These are phyloP conservation scores for Orbilia javanica DNA, from an alignment of 2,329 filamentous ascomycete species.

Conservation along the genomic window DNA sequence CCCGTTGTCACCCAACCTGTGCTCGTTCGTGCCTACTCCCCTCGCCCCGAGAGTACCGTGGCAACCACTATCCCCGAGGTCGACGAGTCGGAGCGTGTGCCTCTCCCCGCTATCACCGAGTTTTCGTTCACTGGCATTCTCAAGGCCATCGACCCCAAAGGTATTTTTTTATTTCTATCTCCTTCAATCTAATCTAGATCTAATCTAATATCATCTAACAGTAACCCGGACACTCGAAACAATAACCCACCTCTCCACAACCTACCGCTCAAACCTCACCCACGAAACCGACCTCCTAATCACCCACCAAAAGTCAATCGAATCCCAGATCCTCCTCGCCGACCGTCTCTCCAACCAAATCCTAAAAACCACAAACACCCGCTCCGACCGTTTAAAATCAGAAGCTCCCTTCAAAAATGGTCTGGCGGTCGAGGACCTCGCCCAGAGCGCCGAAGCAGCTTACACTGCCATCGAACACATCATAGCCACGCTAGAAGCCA, in stretches of 20 bases:
- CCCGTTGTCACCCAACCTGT: slow-evolving; percentile 44
- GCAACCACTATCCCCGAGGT: slow-evolving; percentile 40
- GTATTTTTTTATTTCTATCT: slow-evolving; percentile 53
- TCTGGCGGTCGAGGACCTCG: slow-evolving; percentile 60
- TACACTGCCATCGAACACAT: slow-evolving; percentile 62
- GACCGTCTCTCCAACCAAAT: slow-evolving; percentile 60
- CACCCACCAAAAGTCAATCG: slow-evolving; percentile 60
- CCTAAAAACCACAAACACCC: slow-evolving; percentile 61
- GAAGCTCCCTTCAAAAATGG: slow-evolving; percentile 60
- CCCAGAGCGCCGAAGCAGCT: slow-evolving; percentile 60
- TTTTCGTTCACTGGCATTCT: slow-evolving; percentile 62
- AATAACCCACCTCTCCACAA: slow-evolving; percentile 59
- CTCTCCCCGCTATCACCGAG: slow-evolving; percentile 61
- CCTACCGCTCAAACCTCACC: slow-evolving; percentile 60
- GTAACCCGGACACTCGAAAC: slow-evolving; percentile 60
- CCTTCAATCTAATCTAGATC: background rate
- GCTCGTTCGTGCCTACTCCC: slow-evolving; percentile 47
- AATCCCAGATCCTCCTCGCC: slow-evolving; percentile 60
- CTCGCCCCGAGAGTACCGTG: slow-evolving; percentile 38
- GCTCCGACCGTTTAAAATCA: slow-evolving; percentile 60
- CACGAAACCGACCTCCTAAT: slow-evolving; percentile 60
- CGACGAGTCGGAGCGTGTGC: slow-evolving; percentile 60
- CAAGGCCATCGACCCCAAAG: slow-evolving; percentile 61
- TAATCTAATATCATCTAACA: slow-evolving; percentile 24
- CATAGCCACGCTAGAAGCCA: slow-evolving; percentile 61